Conservation (phyloP, 2,329 filamentous ascomycete genomes). For the Colletotrichum shisoi region DNA sequence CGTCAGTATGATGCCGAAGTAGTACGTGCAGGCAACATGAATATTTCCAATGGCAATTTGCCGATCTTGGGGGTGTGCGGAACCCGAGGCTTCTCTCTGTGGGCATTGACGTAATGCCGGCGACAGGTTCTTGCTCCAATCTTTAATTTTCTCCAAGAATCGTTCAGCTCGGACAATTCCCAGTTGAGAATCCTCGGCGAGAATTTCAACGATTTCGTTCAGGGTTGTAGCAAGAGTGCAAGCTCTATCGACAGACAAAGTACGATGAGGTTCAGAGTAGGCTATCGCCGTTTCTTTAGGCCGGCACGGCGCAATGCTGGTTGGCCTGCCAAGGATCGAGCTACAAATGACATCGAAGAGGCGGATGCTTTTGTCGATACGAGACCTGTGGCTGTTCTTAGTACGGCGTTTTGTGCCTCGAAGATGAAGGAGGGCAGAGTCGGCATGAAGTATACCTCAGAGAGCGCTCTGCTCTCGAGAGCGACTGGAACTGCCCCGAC, state of each 20-base stretch:
- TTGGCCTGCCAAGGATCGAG: slow-evolving; percentile 50
- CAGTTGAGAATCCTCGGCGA: slow-evolving; percentile 52
- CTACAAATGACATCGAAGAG: slow-evolving; percentile 52
- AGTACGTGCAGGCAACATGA: slow-evolving; percentile 65
- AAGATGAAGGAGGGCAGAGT: fast-evolving
- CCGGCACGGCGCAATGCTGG: slow-evolving; percentile 47
- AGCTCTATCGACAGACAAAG: slow-evolving; percentile 49
- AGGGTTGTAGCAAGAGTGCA: slow-evolving; percentile 55
- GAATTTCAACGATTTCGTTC: slow-evolving; percentile 53
- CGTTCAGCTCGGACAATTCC: slow-evolving; percentile 49
- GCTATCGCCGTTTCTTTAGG: slow-evolving; percentile 42
- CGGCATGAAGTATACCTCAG: slow-evolving; percentile 42
- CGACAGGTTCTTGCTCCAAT: slow-evolving; percentile 57
- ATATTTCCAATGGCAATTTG: slow-evolving; percentile 57
- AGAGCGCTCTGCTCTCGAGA: slow-evolving; percentile 38
- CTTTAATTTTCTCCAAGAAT: slow-evolving; percentile 53
- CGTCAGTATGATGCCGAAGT: slow-evolving; percentile 65
- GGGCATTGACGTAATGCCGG: slow-evolving; percentile 44
- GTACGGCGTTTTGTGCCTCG: fast-evolving
- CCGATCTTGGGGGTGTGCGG: background rate
- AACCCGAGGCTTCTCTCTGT: slow-evolving; percentile 36
- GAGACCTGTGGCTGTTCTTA: slow-evolving; percentile 17
- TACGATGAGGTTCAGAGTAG: slow-evolving; percentile 42
- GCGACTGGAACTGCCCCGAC: slow-evolving; percentile 45
- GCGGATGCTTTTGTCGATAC: slow-evolving; percentile 51